phyloP scores from a whole-genome alignment of 2,329 filamentous ascomycete species.

The Sclerotiophoma versabilis region DNA sequence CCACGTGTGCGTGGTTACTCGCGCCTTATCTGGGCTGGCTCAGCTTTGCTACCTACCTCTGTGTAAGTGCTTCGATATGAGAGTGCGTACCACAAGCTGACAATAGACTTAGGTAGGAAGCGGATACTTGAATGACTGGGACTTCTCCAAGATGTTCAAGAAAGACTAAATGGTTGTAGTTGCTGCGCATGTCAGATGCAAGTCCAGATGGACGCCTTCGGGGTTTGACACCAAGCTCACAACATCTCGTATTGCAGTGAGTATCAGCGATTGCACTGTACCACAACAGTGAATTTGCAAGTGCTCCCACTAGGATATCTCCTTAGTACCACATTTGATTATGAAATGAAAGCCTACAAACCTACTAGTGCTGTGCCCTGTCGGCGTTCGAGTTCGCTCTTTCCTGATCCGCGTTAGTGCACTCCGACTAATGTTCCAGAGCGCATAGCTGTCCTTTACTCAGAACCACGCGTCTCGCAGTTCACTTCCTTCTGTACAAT shows the following conservation, averaged over 20 bases:
- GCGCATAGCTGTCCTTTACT: conserved; percentile 45
- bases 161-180: conserved; percentile 23
- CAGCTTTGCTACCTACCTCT: conserved; percentile 85
- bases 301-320: neutral
- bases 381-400: conserved; percentile 6
- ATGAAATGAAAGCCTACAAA: neutral
- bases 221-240: neutral
- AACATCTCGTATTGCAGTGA: neutral
- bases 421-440: conserved; percentile 26
- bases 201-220: neutral
- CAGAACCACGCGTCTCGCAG: conserved; percentile 31
- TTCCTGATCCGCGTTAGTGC: conserved; percentile 24
- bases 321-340: neutral
- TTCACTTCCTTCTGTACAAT: conserved; percentile 33
- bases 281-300: neutral
- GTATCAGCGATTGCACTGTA: neutral
- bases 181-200: neutral
- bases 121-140: conserved; percentile 52
- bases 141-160: conserved; percentile 41
- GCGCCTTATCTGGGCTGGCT: conserved; percentile 87
- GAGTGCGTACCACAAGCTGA: conserved; percentile 17
- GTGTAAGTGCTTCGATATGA: conserved; percentile 51
- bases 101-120: conserved; percentile 36
- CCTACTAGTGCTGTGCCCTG: conserved; percentile 4
- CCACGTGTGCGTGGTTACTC: conserved; percentile 74